phyloP scores from a whole-genome alignment of 2,329 filamentous ascomycete species.

The Colletotrichum sp. region DNA sequence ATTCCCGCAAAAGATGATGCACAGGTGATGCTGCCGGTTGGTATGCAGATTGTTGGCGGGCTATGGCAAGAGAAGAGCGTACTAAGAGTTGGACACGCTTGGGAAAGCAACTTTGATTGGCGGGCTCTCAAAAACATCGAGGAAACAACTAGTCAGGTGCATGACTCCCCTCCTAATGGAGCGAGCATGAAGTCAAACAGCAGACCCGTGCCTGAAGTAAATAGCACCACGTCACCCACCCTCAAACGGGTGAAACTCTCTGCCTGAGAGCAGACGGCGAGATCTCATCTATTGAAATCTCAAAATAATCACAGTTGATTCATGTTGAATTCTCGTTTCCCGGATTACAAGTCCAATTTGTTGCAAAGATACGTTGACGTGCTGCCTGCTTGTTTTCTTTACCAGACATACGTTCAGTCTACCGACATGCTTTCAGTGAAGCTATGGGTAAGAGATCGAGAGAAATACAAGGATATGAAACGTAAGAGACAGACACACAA shows the following conservation, averaged over 20 bases:
- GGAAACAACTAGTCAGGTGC: not conserved
- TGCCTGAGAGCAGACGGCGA: not conserved
- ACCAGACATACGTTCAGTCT: not conserved
- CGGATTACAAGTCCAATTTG: not conserved
- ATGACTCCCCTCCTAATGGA: not conserved
- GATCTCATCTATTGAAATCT: not conserved
- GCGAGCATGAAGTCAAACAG: not conserved
- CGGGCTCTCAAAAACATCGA: constrained; percentile 19
- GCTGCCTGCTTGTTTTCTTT: not conserved
- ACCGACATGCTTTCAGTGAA: not conserved
- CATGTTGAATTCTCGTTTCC: not conserved
- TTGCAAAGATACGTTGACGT: not conserved
- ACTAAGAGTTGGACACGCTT: constrained; percentile 41
- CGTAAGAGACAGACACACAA: not conserved
- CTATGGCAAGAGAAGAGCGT: constrained; percentile 56
- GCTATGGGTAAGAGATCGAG: not conserved
- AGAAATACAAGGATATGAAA: not conserved
- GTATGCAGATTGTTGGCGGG: constrained; percentile 60
- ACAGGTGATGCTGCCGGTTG: constrained; percentile 49
- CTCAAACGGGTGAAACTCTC: constrained; percentile 11
- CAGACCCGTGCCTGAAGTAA: not conserved
- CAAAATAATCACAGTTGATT: not conserved
- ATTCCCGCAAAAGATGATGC: constrained; percentile 42
- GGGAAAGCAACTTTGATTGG: constrained; percentile 53
- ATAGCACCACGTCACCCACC: not conserved